Base-by-base conservation (phyloP, 371 early-diverging fungal genomes). In the Gilbertella persicaria region DNA sequence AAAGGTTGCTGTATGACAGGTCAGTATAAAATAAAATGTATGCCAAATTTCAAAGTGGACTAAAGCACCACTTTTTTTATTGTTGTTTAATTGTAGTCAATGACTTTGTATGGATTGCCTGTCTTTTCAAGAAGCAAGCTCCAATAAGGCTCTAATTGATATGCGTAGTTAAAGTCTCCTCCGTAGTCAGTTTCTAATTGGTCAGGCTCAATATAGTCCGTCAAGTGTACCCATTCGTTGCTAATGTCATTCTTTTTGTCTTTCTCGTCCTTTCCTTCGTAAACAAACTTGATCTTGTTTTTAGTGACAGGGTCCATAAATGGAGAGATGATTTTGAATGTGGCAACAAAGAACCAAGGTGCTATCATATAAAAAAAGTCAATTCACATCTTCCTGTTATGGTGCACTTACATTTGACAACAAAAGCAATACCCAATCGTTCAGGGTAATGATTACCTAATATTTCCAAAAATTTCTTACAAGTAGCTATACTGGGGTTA, bases 221-320 rank as follows among this genome's bases (percentile, higher is more conserved):
- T 50, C 14, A 86, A 55, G 47, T 79, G 71, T 10, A 80, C 77
- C 69, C 69, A 69, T 36, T 80, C 81, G 14, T 73, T 69, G 36
- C 49, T 67, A 13, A 50, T 56, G n/a, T 33, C 33, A 26, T 36
- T 59, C 49, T 41, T 62, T 14, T 29, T 55, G 10, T 67, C 58
- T 13, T 53, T 60, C 21, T 66, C 60, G 5, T 75, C 71, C 38
- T 84, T 78, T 48, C 79, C 73, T 45, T 89, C 82, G n/a, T 64
- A 48, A 3, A 89, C 88, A 67, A 96, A 92, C 21, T 88, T 81
- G 45, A 96, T 83, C 60, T 95, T 96, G 19, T 72, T 68, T 44
- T 83, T 85, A n/a, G 96, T 95, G 36, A 94, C 90, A 9, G 94
- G 93, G 64, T 96, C 94, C 58, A 96, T 80, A 56, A 95, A 94